Evolutionary conservation across 257 asterid genomes (phyloP), one percentile per base, ranked within the genome.

Genomic region (Jacaranda copaia): DNA sequence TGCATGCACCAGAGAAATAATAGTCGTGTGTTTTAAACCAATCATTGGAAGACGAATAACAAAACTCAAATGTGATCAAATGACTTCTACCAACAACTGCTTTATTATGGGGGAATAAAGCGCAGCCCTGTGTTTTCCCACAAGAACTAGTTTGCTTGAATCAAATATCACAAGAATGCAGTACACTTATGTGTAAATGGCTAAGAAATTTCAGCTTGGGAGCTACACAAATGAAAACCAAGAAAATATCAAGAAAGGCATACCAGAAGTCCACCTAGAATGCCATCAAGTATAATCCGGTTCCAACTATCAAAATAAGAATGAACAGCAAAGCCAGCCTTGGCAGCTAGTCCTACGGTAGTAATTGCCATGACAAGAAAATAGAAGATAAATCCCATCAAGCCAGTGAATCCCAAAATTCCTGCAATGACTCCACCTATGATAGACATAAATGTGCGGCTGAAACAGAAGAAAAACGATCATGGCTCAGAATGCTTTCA

Each of bases 391-490:
- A 93, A 89, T 72, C 98, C 97, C 60, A 68, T 88, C 87, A 91
- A 84, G 82, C 95, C 82, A 35, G 89, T 92, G 79, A 86, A 78
- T 56, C 98, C 98, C 82, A 87, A 76, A 57, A 92, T 85, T 75
- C 98, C 98, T 6, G 98, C 96, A 81, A 91, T 79, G 51, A 91
- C 90, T 81, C 98, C 98, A 69, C 96, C 93, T 39, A 94, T 90
- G 88, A 94, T 94, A 20, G 98, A 87, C 97, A 94, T 87, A 84
- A 94, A 94, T 3, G 97, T 94, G 46, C 97, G 96, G 89, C 97
- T 94, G 91, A 77, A 68, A 55, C 73, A 82, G 36, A 58, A 62
- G 51, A 55, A 49, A 49, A 79, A 70, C 1, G 6, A 56, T 42
- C 76, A 36, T 35, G 63, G 18, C 53, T 80, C 78, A 85, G 79